Conservation (phyloP, 805 yeast species). For the Saccharomycopsis oosterbeekiorum region DNA sequence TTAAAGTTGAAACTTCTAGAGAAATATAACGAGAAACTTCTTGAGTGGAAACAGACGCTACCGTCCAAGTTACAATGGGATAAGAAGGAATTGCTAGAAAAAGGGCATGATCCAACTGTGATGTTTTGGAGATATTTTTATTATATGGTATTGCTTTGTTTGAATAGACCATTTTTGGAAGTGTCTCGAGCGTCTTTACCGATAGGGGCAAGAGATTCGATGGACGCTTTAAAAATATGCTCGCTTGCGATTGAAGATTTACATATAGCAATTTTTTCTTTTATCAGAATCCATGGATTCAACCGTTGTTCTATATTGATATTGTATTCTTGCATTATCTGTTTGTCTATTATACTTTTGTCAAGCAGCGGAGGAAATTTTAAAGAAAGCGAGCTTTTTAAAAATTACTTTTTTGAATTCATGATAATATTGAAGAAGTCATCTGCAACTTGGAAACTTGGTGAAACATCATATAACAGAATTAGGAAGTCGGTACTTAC, state of each 20-base stretch:
- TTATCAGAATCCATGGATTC: constrained; percentile 32
- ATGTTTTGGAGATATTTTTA: constrained; percentile 47
- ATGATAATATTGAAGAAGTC: constrained; percentile 32
- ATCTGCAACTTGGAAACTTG: constrained; percentile 38
- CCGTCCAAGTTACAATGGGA: constrained; percentile 45
- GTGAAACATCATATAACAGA: constrained; percentile 35
- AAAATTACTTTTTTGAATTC: constrained; percentile 29
- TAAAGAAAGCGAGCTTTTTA: constrained; percentile 13
- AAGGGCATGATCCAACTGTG: constrained; percentile 44
- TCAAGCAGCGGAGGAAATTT: constrained; percentile 14
- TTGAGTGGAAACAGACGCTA: constrained; percentile 40
- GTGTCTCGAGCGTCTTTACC: constrained; percentile 2
- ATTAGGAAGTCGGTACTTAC: constrained; percentile 28
- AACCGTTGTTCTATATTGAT: constrained; percentile 36
- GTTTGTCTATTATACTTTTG: constrained; percentile 33
- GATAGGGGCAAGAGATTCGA: neutral
- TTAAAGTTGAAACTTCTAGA: constrained; percentile 28
- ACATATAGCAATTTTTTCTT: constrained; percentile 30
- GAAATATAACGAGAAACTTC: constrained; percentile 41
- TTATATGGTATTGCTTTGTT: constrained; percentile 44
- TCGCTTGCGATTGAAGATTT: constrained; percentile 32
- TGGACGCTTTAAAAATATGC: constrained; percentile 5
- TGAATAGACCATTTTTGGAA: constrained; percentile 7
- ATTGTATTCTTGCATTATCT: constrained; percentile 37
- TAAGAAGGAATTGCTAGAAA: constrained; percentile 28